phyloP scores from a whole-genome alignment of 148 eudicot genomes.

The Suaeda aralocaspica region DNA sequence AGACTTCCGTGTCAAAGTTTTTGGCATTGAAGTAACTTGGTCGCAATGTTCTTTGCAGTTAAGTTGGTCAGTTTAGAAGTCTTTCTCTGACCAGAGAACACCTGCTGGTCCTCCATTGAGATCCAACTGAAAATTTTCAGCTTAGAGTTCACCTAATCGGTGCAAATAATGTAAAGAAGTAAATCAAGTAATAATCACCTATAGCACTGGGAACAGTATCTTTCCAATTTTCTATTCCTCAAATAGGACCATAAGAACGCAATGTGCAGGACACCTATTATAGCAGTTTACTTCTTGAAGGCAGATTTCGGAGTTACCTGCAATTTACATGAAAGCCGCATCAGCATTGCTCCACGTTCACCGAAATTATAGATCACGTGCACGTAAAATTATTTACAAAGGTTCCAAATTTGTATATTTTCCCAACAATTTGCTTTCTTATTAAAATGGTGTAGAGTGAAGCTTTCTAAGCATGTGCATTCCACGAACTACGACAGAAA shows the following conservation, averaged over 20 bases:
- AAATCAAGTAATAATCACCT: constrained; percentile 2
- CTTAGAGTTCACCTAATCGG: background rate
- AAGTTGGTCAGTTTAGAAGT: constrained; percentile 28
- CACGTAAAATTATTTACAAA: background rate
- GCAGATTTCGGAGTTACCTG: constrained; percentile 13
- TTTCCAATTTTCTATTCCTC: background rate
- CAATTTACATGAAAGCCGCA: constrained; percentile 1
- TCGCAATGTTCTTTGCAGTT: constrained; percentile 23
- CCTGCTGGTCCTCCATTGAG: constrained; percentile 14
- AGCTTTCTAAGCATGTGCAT: no score
- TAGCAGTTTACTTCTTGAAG: constrained; percentile 7
- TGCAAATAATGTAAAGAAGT: background rate
- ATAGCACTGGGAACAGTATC: background rate
- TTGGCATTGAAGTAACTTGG: constrained; percentile 35
- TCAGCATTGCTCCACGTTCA: background rate
- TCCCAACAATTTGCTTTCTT: no score
- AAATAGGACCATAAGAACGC: background rate
- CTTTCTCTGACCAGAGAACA: constrained; percentile 22
- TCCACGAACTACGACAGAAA: no score
- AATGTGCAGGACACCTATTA: background rate
- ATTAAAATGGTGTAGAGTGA: no score
- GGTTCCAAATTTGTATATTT: background rate
- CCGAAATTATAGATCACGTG: background rate
- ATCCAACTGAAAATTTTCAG: background rate
- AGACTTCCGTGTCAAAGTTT: constrained; percentile 22